These are phyloP conservation scores for Podospora sp. DNA, from an alignment of 495 filamentous ascomycete genomes.

Conservation along the genomic window DNA sequence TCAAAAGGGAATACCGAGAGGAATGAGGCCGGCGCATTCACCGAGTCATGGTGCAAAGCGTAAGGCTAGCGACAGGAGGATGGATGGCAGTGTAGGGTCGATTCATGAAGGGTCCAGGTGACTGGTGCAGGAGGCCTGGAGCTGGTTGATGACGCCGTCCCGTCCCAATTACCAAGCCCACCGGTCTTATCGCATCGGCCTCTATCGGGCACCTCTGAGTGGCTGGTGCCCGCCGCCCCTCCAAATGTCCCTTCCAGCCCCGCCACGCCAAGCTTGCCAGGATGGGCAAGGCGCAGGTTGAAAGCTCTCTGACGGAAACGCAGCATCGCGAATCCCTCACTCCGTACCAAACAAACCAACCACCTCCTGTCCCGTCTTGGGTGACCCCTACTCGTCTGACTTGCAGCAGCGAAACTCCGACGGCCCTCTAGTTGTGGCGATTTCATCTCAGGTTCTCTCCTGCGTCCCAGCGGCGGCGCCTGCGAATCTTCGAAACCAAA, in stretches of 20 bases:
- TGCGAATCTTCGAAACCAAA: not conserved
- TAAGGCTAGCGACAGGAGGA: not conserved
- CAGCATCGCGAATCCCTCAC: not conserved
- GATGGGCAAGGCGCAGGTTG: not conserved
- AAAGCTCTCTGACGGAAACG: not conserved
- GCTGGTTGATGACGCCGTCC: constrained; percentile 12
- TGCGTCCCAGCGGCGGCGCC: not conserved
- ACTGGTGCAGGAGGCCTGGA: not conserved
- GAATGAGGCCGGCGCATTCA: not conserved
- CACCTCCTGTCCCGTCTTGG: not conserved
- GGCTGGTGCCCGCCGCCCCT: not conserved
- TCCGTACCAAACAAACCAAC: too few species aligned
- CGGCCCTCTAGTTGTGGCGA: not conserved
- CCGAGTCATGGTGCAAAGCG: not conserved
- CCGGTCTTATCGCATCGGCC: constrained; percentile 2
- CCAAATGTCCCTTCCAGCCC: not conserved
- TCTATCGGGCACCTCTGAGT: not conserved
- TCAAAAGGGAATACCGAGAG: not conserved
- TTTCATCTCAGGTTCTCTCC: not conserved
- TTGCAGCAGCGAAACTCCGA: not conserved
- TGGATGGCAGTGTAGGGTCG: not conserved
- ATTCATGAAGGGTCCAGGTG: constrained; percentile 1
- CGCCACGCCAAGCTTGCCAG: not conserved
- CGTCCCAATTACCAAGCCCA: not conserved
- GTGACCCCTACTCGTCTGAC: not conserved